Conservation (phyloP, 1,284 basidiomycete species). For the Trametes polyzona region DNA sequence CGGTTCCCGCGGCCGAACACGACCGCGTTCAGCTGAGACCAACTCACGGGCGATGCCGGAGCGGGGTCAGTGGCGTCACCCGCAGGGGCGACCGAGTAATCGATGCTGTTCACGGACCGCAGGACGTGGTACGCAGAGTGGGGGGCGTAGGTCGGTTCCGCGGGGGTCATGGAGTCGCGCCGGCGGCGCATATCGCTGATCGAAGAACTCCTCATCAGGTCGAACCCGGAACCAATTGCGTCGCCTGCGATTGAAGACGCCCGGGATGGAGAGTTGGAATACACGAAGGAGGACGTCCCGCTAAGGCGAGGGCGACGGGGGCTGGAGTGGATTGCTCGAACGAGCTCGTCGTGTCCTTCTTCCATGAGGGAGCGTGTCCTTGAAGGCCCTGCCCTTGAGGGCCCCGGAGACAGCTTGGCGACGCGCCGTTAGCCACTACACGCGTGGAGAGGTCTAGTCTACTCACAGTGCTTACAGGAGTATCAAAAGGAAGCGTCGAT, state of each 20-base stretch:
- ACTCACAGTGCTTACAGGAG: slow-evolving; percentile 10
- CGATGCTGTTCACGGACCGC: slow-evolving; percentile 22
- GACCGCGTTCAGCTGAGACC: slow-evolving; percentile 47
- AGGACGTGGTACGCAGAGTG: slow-evolving; percentile 23
- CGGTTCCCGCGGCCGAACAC: slow-evolving; percentile 57
- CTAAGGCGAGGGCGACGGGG: slow-evolving; percentile 9
- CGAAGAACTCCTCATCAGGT: slow-evolving; percentile 16
- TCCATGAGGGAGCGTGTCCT: slow-evolving; percentile 8
- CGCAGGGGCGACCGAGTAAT: slow-evolving; percentile 19
- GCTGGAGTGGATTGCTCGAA: slow-evolving; percentile 2
- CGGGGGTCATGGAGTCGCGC: slow-evolving; percentile 20
- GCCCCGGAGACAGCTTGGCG: slow-evolving; percentile 5
- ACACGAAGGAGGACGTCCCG: slow-evolving; percentile 12
- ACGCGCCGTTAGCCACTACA: slow-evolving; percentile 6
- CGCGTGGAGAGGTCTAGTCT: background rate
- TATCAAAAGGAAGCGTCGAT: slow-evolving; percentile 9
- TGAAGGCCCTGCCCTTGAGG: slow-evolving; percentile 2
- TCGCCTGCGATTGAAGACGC: slow-evolving; percentile 23
- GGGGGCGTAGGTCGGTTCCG: slow-evolving; percentile 11
- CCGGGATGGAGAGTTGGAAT: slow-evolving; percentile 16
- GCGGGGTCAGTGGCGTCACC: slow-evolving; percentile 13
- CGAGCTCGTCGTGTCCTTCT: slow-evolving; percentile 9
- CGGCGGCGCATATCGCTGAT: slow-evolving; percentile 15
- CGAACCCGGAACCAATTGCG: slow-evolving; percentile 12
- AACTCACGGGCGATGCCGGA: slow-evolving; percentile 41